Evolutionary conservation across 192 early-diverging fungal genomes (phyloP).

Genomic region (Rhizophagus sp.): DNA sequence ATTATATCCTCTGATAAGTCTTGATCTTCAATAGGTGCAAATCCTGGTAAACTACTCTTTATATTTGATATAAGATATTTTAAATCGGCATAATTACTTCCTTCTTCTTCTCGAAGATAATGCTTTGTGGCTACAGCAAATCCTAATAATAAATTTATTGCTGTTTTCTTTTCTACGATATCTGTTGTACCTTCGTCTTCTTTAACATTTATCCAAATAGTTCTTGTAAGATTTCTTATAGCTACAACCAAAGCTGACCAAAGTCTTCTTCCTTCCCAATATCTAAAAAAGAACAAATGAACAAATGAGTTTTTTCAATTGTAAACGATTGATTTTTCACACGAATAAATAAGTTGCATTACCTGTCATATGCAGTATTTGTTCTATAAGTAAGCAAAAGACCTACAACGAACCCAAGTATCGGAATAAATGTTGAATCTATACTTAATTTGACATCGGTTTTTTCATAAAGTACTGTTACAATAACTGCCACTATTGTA

Average conservation of each 20-base stretch:
- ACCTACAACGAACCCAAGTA: conserved; percentile 28
- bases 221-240: conserved; percentile 76
- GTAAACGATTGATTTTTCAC: neutral
- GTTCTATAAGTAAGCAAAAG: conserved; percentile 25
- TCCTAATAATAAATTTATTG: conserved; percentile 77
- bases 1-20: neutral
- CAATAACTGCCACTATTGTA: neutral
- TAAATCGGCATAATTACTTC: conserved; percentile 69
- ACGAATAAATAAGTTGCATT: neutral
- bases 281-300: conserved; percentile 49
- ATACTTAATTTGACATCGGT: neutral
- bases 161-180: conserved; percentile 63
- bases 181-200: conserved; percentile 51
- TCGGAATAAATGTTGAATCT: neutral
- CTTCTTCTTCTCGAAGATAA: conserved; percentile 76
- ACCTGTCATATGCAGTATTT: conserved; percentile 26
- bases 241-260: conserved; percentile 73
- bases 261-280: conserved; percentile 88
- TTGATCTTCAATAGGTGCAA: conserved; percentile 14
- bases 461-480: neutral
- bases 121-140: conserved; percentile 82
- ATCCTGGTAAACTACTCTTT: conserved; percentile 31
- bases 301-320: too few species aligned
- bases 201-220: conserved; percentile 70
- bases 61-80: conserved; percentile 65